These are phyloP conservation scores for Lasiosphaeria ovina DNA, from an alignment of 495 filamentous ascomycete genomes.

Conservation along the genomic window DNA sequence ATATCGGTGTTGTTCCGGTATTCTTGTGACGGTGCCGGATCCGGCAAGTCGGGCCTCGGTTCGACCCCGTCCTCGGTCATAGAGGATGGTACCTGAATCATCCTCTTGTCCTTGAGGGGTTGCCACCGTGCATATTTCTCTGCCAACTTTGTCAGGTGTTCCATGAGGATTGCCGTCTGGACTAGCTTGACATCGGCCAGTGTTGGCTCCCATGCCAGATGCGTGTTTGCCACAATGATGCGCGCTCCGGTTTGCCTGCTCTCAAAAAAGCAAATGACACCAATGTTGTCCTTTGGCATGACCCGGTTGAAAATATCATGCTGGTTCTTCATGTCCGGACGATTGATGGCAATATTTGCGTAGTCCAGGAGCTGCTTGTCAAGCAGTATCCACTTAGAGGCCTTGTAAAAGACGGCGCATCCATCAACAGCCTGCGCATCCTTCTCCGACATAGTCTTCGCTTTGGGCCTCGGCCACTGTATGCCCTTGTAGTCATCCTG, in stretches of 20 bases:
- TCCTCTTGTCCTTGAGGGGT: constrained; percentile 73
- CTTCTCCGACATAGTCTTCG: constrained; percentile 85
- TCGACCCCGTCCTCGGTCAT: constrained; percentile 43
- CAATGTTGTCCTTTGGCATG: constrained; percentile 97
- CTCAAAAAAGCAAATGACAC: constrained; percentile 84
- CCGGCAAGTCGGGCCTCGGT: constrained; percentile 36
- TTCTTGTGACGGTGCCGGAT: constrained; percentile 58
- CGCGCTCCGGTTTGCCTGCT: constrained; percentile 83
- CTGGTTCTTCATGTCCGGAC: constrained; percentile 91
- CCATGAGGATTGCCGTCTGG: constrained; percentile 92
- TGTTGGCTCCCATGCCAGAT: constrained; percentile 89
- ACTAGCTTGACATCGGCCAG: constrained; percentile 92
- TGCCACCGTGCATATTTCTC: constrained; percentile 77
- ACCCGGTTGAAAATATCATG: constrained; percentile 96
- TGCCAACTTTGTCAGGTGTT: constrained; percentile 77
- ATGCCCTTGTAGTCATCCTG: constrained; percentile 88
- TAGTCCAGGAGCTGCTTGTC: constrained; percentile 94
- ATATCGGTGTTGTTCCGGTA: constrained; percentile 84
- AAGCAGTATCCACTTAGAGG: constrained; percentile 82
- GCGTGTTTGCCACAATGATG: constrained; percentile 87
- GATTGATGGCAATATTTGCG: constrained; percentile 83
- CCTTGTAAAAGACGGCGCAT: constrained; percentile 95
- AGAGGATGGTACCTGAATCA: constrained; percentile 62
- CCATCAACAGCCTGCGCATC: constrained; percentile 87
- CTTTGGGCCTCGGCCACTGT: constrained; percentile 81